These are phyloP conservation scores for Ganoderma meredithae DNA, from an alignment of 1,284 basidiomycete genomes.

Conservation along the genomic window DNA sequence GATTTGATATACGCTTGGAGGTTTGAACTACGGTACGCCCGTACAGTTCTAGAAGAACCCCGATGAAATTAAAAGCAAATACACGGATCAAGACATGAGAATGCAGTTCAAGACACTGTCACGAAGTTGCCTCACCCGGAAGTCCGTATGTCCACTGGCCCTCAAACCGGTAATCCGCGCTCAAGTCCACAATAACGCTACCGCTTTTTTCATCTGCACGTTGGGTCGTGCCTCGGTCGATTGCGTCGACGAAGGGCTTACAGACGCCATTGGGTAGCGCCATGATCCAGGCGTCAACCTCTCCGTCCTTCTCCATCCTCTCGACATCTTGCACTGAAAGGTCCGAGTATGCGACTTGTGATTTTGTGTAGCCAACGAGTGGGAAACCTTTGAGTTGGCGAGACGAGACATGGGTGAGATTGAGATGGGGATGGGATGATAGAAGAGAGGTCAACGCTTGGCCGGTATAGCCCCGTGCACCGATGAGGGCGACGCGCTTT, in stretches of 20 bases:
- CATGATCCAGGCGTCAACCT: constrained; percentile 98
- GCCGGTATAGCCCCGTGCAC: constrained; percentile 96
- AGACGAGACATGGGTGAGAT: constrained; percentile 95
- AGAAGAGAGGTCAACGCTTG: constrained; percentile 90
- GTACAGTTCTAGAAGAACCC: constrained; percentile 80
- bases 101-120: constrained; percentile 18
- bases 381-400: constrained; percentile 90
- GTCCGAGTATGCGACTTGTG: constrained; percentile 80
- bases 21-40: constrained; percentile 73
- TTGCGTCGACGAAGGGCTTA: constrained; percentile 97
- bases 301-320: constrained; percentile 85
- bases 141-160: constrained; percentile 96
- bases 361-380: constrained; percentile 87
- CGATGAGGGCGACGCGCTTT: constrained; percentile 95
- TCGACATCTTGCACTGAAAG: constrained; percentile 81
- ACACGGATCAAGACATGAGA: constrained; percentile 39
- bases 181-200: constrained; percentile 90
- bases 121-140: constrained; percentile 84
- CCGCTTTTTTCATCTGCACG: constrained; percentile 53
- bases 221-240: constrained; percentile 78
- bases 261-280: constrained; percentile 97
- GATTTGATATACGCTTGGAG: constrained; percentile 92
- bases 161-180: constrained; percentile 97
- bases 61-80: constrained; percentile 38
- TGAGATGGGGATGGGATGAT: constrained; percentile 86